phyloP scores from a whole-genome alignment of 768 basidiomycete genomes.

The Lactifluus volemus region DNA sequence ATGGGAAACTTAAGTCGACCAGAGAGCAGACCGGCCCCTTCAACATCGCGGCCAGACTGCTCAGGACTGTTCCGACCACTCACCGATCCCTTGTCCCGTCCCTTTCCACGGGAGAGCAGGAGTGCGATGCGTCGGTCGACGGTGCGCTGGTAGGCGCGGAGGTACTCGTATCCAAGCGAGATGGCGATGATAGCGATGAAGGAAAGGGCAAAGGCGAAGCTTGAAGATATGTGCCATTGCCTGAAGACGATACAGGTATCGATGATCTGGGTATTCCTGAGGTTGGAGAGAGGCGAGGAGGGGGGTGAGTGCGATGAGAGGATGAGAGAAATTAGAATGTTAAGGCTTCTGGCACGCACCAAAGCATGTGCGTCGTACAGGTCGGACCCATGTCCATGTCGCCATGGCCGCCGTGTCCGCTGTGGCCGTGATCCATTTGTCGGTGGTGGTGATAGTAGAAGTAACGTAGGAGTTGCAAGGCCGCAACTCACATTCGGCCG shows the following conservation, averaged over 20 bases:
- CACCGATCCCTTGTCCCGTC: constrained; percentile 32
- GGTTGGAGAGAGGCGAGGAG: not conserved
- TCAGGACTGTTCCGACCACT: constrained; percentile 37
- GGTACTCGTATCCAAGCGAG: constrained; percentile 73
- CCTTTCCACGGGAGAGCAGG: constrained; percentile 39
- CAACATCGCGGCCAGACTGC: constrained; percentile 29
- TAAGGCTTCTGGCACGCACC: constrained; percentile 32
- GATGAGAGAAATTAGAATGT: not conserved
- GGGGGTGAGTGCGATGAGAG: not conserved
- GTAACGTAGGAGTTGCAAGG: not conserved
- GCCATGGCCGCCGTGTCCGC: constrained; percentile 30
- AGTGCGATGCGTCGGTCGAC: constrained; percentile 54
- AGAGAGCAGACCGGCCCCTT: constrained; percentile 47
- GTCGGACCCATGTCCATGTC: constrained; percentile 39
- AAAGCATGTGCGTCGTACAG: constrained; percentile 80
- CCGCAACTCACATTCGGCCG: not conserved
- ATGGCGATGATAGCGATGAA: constrained; percentile 56
- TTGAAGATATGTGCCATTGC: constrained; percentile 64
- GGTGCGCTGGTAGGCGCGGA: constrained; percentile 51
- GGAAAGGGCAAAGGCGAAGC: constrained; percentile 50
- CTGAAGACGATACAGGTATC: constrained; percentile 77
- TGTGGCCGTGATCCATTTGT: constrained; percentile 34
- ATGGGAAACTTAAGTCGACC: constrained; percentile 31
- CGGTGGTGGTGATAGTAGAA: not conserved
- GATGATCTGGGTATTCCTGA: constrained; percentile 67